Percentiles rank a stretch among this genome's conserved stretches.
These are phyloP conservation scores for Picochlorum costavermella DNA, from an alignment of 139 green algal genomes.

Conservation along the genomic window DNA sequence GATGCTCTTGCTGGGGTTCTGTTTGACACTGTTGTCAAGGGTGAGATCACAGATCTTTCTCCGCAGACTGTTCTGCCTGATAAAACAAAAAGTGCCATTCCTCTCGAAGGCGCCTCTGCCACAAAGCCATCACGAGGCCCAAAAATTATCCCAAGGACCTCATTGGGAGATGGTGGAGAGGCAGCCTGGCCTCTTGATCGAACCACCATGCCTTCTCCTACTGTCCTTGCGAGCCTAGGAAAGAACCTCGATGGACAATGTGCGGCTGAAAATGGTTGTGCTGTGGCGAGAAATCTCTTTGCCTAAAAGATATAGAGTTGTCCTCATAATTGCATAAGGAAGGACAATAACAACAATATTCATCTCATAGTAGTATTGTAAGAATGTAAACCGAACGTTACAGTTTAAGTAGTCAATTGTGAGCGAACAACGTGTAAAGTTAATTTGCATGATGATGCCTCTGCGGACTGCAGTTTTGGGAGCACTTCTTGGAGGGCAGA, in stretches of 20 bases:
- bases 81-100: not conserved
- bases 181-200: not conserved
- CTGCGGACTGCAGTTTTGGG: not conserved
- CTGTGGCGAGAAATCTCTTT: no score
- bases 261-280: no score
- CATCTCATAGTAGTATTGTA: not conserved
- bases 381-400: not conserved
- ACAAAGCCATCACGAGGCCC: slow-evolving; percentile 3
- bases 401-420: slow-evolving; percentile 25
- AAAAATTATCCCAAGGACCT: not conserved
- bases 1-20: slow-evolving; percentile 11
- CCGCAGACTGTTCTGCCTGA: slow-evolving; percentile 9
- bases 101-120: slow-evolving; percentile 1
- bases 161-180: not conserved
- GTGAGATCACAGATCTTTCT: slow-evolving; percentile 8
- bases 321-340: no score
- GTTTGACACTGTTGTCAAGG: slow-evolving; percentile 7
- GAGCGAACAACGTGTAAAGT: slow-evolving; percentile 49
- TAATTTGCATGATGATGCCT: slow-evolving; percentile 28
- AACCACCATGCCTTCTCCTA: not conserved
- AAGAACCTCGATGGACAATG: no score
- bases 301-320: no score
- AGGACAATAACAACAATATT: not conserved
- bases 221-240: not conserved
- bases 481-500: slow-evolving; percentile 21